Conservation (phyloP, 2,329 filamentous ascomycete genomes). For the Fusarium agapanthi region DNA sequence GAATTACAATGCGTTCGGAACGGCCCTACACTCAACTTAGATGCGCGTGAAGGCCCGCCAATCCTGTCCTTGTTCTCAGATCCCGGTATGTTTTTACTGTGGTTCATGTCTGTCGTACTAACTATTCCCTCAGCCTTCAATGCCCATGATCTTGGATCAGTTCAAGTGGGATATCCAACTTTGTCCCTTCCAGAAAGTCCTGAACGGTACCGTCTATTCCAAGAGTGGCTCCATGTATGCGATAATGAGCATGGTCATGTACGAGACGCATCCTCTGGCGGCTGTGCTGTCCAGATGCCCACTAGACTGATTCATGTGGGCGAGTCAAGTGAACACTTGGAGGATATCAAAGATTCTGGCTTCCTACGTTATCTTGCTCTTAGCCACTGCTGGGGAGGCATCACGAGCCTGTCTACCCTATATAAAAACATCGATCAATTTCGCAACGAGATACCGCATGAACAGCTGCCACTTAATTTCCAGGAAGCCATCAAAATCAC, state of each 20-base stretch:
- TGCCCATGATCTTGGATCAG: neutral
- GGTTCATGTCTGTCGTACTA: neutral
- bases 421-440: neutral
- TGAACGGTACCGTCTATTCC: neutral
- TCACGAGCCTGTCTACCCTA: neutral
- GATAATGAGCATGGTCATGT: neutral
- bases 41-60: neutral
- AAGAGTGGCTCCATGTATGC: neutral
- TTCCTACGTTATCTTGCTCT: neutral
- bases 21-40: neutral
- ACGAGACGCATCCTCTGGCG: neutral
- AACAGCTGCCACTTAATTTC: neutral
- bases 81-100: neutral
- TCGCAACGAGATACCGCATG: neutral
- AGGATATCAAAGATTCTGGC: neutral
- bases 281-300: neutral
- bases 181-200: neutral
- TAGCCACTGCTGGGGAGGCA: conserved; percentile 15
- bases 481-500: conserved; percentile 8
- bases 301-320: neutral
- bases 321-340: neutral
- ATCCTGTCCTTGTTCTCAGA: neutral
- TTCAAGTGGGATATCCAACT: neutral
- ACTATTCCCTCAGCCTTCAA: neutral
- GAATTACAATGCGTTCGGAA: neutral